phyloP scores from a whole-genome alignment of 2,329 filamentous ascomycete species.

The Phialemoniopsis sp. region DNA sequence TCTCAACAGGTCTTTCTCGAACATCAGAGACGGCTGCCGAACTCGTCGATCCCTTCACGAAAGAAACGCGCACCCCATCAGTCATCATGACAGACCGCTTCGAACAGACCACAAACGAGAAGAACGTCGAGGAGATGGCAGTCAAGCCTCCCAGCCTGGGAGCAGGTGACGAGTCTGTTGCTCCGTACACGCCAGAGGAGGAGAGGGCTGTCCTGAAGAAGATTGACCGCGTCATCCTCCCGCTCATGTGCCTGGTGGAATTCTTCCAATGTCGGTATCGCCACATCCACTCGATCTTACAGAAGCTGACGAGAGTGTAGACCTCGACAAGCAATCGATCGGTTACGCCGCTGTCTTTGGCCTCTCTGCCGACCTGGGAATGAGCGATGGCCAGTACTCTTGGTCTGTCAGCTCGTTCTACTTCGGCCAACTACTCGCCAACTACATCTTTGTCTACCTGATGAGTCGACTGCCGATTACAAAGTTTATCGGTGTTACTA shows the following conservation, averaged over 20 bases:
- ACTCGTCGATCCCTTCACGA: background rate
- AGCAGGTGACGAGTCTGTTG: too few species aligned
- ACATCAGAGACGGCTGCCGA: background rate
- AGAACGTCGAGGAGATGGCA: too few species aligned
- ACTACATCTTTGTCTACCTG: constrained; percentile 45
- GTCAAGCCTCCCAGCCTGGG: too few species aligned
- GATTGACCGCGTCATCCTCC: constrained; percentile 23
- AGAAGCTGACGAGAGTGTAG: too few species aligned
- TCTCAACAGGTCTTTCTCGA: constrained; percentile 12
- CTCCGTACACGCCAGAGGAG: constrained; percentile 22
- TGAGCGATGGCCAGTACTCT: constrained; percentile 40
- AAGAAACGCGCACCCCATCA: background rate
- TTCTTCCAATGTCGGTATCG: constrained; percentile 39
- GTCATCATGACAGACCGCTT: too few species aligned
- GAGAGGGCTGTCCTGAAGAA: constrained; percentile 21
- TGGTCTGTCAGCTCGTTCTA: constrained; percentile 43
- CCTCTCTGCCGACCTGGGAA: constrained; percentile 36
- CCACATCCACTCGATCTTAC: too few species aligned
- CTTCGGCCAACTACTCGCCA: constrained; percentile 38
- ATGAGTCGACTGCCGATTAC: constrained; percentile 43
- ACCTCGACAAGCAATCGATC: constrained; percentile 43
- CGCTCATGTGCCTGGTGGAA: constrained; percentile 34
- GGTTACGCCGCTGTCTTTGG: constrained; percentile 42
- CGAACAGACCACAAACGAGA: too few species aligned
- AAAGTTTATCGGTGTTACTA: constrained; percentile 42